Evolutionary conservation across 139 green algal genomes (phyloP).

Genomic region (Nannochloris sp.): DNA sequence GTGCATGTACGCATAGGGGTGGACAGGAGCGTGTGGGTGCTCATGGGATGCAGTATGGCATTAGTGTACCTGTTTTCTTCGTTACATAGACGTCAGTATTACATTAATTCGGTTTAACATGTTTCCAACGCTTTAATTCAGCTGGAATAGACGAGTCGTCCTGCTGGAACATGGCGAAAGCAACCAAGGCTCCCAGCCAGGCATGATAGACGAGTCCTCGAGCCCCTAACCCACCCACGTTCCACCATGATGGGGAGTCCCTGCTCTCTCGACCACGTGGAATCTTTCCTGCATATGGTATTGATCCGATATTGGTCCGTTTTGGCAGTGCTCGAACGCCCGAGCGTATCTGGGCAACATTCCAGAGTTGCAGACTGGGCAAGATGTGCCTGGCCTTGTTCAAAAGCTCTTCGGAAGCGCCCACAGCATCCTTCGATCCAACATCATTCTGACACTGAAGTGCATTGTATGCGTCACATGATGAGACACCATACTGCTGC

Average conservation of each 20-base stretch:
- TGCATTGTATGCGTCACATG: constrained; percentile 30
- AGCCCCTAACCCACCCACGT: constrained; percentile 63
- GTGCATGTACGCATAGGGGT: too few relatives aligned
- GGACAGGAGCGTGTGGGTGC: too few relatives aligned
- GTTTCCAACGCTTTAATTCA: constrained; percentile 41
- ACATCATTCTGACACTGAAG: constrained; percentile 10
- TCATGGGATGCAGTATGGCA: too few relatives aligned
- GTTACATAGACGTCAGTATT: neutral
- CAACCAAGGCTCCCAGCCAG: constrained; percentile 49
- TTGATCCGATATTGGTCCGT: constrained; percentile 39
- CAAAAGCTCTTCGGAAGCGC: constrained; percentile 24
- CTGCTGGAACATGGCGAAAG: constrained; percentile 37
- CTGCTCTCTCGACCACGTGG: too few relatives aligned
- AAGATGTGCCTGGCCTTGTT: constrained; percentile 31
- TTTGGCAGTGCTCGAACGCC: constrained; percentile 65
- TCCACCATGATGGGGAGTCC: constrained; percentile 32
- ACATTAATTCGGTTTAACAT: constrained; percentile 1
- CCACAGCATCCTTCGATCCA: neutral
- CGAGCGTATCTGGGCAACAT: constrained; percentile 32
- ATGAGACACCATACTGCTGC: constrained; percentile 40
- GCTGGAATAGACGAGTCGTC: constrained; percentile 27
- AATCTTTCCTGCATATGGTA: constrained; percentile 50
- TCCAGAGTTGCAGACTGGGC: constrained; percentile 22
- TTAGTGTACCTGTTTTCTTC: too few relatives aligned
- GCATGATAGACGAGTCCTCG: constrained; percentile 81